These are phyloP conservation scores for Castanospermum australe DNA, from an alignment of 306 rosid species.

Conservation along the genomic window DNA sequence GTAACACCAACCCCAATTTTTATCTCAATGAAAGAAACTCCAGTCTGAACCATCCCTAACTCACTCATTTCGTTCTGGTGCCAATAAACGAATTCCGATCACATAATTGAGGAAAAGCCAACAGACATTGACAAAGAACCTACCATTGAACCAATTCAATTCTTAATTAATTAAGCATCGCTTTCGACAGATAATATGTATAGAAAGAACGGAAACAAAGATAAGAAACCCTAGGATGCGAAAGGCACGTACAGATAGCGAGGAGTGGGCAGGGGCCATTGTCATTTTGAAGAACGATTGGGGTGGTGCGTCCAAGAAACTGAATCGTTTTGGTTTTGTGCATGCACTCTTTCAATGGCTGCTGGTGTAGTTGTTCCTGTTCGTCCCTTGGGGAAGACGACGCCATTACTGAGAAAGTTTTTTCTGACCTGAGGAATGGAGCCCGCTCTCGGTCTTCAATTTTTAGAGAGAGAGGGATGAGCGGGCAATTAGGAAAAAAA, in stretches of 20 bases:
- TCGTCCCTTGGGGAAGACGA: slow-evolving; percentile 34
- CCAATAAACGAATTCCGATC: background rate
- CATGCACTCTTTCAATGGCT: slow-evolving; percentile 55
- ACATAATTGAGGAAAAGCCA: no score
- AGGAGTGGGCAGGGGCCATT: slow-evolving; percentile 99
- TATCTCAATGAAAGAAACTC: background rate
- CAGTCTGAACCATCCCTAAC: slow-evolving; percentile 7
- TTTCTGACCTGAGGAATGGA: background rate
- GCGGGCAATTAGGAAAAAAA: no score
- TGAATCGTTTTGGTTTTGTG: slow-evolving; percentile 87
- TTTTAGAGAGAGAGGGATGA: no score
- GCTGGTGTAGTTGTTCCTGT: background rate
- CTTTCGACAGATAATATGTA: no score
- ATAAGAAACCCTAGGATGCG: slow-evolving; percentile 38
- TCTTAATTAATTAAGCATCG: background rate
- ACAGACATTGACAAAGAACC: background rate
- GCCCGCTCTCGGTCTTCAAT: background rate
- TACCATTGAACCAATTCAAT: background rate
- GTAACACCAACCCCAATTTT: background rate
- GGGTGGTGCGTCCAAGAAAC: slow-evolving; percentile 86
- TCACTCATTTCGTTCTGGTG: background rate
- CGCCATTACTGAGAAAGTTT: slow-evolving; percentile 40
- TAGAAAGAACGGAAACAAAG: background rate
- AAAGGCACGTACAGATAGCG: slow-evolving; percentile 76
- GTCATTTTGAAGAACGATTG: slow-evolving; percentile 94